Evolutionary conservation across 2,329 filamentous ascomycete genomes (phyloP), one percentile per base, ranked within the genome.

Genomic region (Cytospora schulzeri): DNA sequence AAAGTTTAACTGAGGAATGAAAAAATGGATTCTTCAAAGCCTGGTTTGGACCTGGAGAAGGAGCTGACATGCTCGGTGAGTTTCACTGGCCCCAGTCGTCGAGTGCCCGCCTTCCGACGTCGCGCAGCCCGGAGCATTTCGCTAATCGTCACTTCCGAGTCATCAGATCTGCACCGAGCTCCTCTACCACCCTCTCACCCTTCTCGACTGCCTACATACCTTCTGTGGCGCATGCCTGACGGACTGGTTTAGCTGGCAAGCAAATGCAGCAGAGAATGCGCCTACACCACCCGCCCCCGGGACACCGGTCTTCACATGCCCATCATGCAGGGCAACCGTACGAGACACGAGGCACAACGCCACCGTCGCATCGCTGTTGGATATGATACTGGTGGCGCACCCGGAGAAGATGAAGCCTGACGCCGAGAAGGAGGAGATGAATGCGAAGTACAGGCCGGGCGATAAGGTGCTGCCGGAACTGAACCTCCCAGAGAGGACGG

Each of bases 81-180:
- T 86, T 51, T 51, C 60, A 57, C 64, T 60, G 57, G 64, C 64
- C 33, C 24, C 51, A 9, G 17, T 22, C 55, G 31, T 54, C 51
- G 52, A 35, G 31, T 62, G 33, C 6, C 51, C 48, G 33, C 26
- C 33, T 59, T 50, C 58, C 35, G 45, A 57, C 26, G 50, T 35
- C 45, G 50, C 52, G 53, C 48, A 54, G 22, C 55, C 41, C 41
- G 24, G 31, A 24, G 33, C 53, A 41, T 24, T n/a, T 22, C 12
- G 31, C 67, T 67, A 64, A 67, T 60, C 35, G 50, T 55, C 53
- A 61, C 57, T 50, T 17, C 55, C 62, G 60, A 41, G 56, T 59
- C 70, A 97, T 59, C 70, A 97, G 93, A 99, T 99, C 73, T 99
- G 95, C 82, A 96, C 94, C 71, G 95, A 98, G 77, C 86, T 97